Evolutionary conservation across 495 filamentous ascomycete species (phyloP), one percentile per base, ranked within the genome.

Genomic region (Aspergillus funiculosus): DNA sequence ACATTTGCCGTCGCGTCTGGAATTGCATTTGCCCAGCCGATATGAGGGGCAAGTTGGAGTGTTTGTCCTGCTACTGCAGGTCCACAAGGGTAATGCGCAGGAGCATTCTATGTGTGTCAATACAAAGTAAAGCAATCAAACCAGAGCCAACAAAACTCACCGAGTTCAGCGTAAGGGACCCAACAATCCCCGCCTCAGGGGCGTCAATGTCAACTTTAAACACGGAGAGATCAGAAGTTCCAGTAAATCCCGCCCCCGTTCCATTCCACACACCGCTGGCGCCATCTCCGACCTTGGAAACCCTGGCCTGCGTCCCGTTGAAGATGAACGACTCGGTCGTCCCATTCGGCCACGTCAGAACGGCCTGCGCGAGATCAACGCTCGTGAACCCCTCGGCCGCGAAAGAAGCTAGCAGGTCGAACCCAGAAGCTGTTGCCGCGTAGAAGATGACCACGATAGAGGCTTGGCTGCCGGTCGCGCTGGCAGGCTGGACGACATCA

Each of bases 1-100:
- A 26, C 36, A 26, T 6, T 35, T 3, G 24, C 37, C 37, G 20
- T 27, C 5, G 13, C 39, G 4, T 43, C 28, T 11, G 39, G 39
- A 11, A 43, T 31, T 7, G 39, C 14, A 18, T 43, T 43, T 11
- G 14, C 17, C 39, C 39, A 43, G 8, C 39, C 39, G n/a, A 32
- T 17, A 14, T 17, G 15, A 10, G 28, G 39, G 10, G n/a, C 14
- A 18, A 43, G 6, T n/a, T 43, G 17, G 26, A 43, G 20, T 7
- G 19, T 13, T n/a, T 31, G 27, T 13, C 28, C 28, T 5, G 6
- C 39, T 0, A 10, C 27, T 7, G 17, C 28, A 3, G 39, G 27
- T 3, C 39, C 28, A 15, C 39, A 43, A 14, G 39, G 39, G 4
- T 43, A 43, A 32, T 43, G 39, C 0, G 39, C n/a, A 1, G 39